Percentiles rank a stretch among this genome's conserved stretches.
phyloP scores from a whole-genome alignment of 768 basidiomycete species.

The Naganishia vaughanmartiniae region DNA sequence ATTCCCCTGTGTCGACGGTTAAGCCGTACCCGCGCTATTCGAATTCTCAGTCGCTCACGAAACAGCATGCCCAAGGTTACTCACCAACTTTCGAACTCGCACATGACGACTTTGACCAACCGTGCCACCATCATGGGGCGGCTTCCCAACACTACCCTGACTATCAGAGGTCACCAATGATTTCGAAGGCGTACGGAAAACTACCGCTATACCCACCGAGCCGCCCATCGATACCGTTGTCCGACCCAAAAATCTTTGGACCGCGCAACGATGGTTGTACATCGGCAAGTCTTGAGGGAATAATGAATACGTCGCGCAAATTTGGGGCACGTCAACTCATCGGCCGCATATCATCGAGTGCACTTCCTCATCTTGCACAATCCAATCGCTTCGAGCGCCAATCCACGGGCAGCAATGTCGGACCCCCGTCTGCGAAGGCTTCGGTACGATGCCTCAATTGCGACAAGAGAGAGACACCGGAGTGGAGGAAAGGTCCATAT shows the following conservation, averaged over 20 bases:
- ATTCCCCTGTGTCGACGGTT: background rate
- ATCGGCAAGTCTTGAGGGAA: background rate
- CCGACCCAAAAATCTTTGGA: background rate
- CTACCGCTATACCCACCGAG: background rate
- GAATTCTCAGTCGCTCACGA: background rate
- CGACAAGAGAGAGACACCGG: conserved; percentile 51
- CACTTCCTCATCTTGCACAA: background rate
- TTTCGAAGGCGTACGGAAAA: background rate
- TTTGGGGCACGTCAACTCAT: background rate
- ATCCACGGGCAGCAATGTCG: background rate
- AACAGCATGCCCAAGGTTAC: background rate
- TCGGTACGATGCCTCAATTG: conserved; percentile 43
- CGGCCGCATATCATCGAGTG: background rate
- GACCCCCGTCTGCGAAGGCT: background rate
- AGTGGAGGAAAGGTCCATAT: conserved; percentile 53
- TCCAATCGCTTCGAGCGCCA: background rate
- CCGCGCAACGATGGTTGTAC: background rate
- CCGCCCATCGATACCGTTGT: background rate
- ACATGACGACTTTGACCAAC: background rate
- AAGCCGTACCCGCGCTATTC: background rate
- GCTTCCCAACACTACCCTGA: background rate
- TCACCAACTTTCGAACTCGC: background rate
- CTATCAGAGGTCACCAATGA: background rate
- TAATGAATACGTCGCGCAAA: background rate
- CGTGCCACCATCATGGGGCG: background rate